Base-by-base conservation (phyloP, 345 rosid genomes). In the Rubroshorea leprosula region DNA sequence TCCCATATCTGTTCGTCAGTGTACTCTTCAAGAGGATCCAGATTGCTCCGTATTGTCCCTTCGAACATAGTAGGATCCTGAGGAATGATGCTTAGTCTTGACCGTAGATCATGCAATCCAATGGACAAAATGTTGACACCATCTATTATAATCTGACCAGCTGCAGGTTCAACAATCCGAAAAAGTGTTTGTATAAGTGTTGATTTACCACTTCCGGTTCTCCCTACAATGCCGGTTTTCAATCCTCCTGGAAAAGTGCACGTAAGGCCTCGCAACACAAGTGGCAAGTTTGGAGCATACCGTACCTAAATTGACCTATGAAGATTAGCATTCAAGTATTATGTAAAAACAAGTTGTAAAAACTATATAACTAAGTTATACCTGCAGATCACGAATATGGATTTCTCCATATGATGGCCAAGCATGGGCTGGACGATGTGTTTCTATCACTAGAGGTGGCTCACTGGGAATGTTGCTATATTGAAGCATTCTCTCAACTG, bases 21-120 rank as follows among this genome's bases (percentile, higher is more conserved):
- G 63, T 85, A 68, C 51, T 85, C 78, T 63, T 78, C 80, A 17
- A 80, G 80, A 41, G 89, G 89, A 46, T 85, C 89, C 49, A 85
- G 67, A 54, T 85, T 83, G 62, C 66, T 80, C 38, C 78, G 44
- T 5, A 85, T 57, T 0, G 85, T 76, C 49, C 89, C 89, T 62
- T 85, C 86, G 51, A 80, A 85, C 89, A 83, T 83, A 58, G 84
- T 80, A 35, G 90, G 90, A 57, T 81, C 84, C 54, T 84, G 86
- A 45, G 87, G 90, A 59, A 81, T 81, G 57, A 85, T 82, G 72
- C 88, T 75, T 9, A 82, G 72, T 49, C 76, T 75, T 46, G 81
- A 78, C 62, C 86, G 68, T 68, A 85, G 61, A 58, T 80, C 92
- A 16, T 80, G 92, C 72, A 80, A 54, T 12, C 92, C 89, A 64